Percentiles rank a stretch among this genome's conserved stretches.
These are phyloP conservation scores for Actinomortierella ambigua DNA, from an alignment of 371 early-diverging fungal genomes.

Conservation along the genomic window DNA sequence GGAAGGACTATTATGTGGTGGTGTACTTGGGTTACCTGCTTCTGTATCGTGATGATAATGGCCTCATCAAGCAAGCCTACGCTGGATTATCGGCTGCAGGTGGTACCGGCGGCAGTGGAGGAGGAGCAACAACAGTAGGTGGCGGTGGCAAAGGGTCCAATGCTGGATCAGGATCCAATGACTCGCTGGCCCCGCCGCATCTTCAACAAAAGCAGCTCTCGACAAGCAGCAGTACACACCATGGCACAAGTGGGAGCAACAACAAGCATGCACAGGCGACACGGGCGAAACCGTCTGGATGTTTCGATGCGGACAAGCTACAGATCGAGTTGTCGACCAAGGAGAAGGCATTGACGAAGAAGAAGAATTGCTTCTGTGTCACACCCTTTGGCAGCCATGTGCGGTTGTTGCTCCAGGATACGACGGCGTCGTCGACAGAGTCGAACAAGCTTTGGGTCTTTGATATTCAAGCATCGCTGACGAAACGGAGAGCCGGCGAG, in stretches of 20 bases:
- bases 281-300: conserved; percentile 38
- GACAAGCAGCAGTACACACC: too few species aligned
- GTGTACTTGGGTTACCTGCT: conserved; percentile 37
- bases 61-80: conserved; percentile 21
- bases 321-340: conserved; percentile 21
- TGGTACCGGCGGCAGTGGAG: too few species aligned
- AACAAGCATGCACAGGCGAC: conserved; percentile 3
- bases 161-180: too few species aligned
- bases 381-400: conserved; percentile 23
- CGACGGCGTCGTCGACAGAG: conserved; percentile 9
- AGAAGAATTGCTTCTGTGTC: conserved; percentile 34
- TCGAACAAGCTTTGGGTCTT: conserved; percentile 22
- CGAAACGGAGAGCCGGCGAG: conserved; percentile 27
- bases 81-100: too few species aligned
- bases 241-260: too few species aligned
- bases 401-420: conserved; percentile 32
- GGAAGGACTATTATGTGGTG: conserved; percentile 44
- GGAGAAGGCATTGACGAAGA: conserved; percentile 28
- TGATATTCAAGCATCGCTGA: conserved; percentile 27
- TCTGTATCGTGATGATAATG: conserved; percentile 35
- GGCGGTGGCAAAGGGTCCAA: too few species aligned
- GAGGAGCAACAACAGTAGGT: too few species aligned
- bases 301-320: conserved; percentile 32
- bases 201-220: too few species aligned
- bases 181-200: conserved; percentile 2